Evolutionary conservation across 1,284 basidiomycete genomes (phyloP), one percentile per base, ranked within the genome.

Genomic region (Prillingera fragicola): DNA sequence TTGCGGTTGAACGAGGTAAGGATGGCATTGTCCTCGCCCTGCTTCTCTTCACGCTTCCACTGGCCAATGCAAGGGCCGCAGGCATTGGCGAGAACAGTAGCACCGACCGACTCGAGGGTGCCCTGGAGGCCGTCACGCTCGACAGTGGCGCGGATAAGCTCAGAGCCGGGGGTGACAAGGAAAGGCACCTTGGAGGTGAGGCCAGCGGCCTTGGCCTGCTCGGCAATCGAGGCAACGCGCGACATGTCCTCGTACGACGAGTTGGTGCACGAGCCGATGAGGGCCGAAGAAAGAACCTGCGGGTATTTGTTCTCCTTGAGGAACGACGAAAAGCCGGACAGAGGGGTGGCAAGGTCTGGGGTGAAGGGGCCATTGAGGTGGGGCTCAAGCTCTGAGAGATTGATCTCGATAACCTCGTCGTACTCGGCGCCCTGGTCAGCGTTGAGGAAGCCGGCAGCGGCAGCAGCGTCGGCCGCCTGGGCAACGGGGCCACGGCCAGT

Each of bases 1-100:
- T 98, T 88, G 28, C 80, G 82, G 74, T 99, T 99, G 77, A 97
- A 98, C 33, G 90, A 95, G 4, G 95, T 96, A 40, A 98, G 72
- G 59, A 98, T 98, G 21, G 91, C 87, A 65, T 98, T 98, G 65
- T 96, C 87, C 72, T 96, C 85, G 43, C 80, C 84, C 66, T 88
- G 81, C 62, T 84, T 82, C 55, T 92, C 91, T 43, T 85, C 83
- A 33, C 95, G 82, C 70, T 97, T 91, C 95, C 95, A 99, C 74
- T 97, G 95, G 29, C 95, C 95, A 59, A 98, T 98, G 69, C 95
- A 99, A 24, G 95, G 95, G 41, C 95, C 95, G 60, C 95, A 98
- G 1, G 95, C 95, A 69, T 99, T 99, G 12, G 95, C 94, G 24
- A 99, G 77, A 13, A 99, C 94, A 29, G 84, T 79, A 19, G 60